Base-by-base conservation (phyloP, 1,284 basidiomycete species). In the Apiotrichum gamsii region DNA sequence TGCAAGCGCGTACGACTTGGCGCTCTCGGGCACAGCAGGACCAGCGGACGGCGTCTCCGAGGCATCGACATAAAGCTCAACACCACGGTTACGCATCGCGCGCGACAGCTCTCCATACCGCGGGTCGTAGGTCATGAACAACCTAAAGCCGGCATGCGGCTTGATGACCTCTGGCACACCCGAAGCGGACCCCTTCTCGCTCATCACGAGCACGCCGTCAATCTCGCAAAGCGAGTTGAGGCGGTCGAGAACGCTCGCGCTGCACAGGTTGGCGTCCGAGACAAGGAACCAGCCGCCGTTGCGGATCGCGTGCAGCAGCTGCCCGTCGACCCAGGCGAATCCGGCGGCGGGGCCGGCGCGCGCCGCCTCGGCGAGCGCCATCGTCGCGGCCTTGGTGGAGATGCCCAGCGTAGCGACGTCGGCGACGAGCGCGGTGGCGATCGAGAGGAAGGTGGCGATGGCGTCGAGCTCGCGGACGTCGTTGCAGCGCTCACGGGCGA, bases 51-150 rank as follows among this genome's bases (percentile, higher is more conserved):
- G 45, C 6, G 25, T 28, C 25, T 28, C 25, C 1, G 50, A 36
- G 5, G 50, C 47, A 19, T 58, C 58, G 18, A 67, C 54, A 29
- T 49, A 79, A 30, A 98, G 79, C 70, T 99, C 95, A 34, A 97
- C 78, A 29, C 94, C 95, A 57, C 95, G 83, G 69, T 99, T 99
- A 33, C 95, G 83, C 95, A 99, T 99, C 1, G 95, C 95, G 31
- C 95, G 80, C 8, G 94, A 97, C 10, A 99, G 76, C 72, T 99
- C 95, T 39, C 95, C 96, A 57, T 86, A 80, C 51, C 83, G 82
- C 18, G 90, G 85, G 64, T 99, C 89, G 48, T 95, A 82, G 5
- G 84, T 82, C 90, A 99, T 95, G 72, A 98, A 87, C 9, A 99
- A 76, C 28, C 93, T 80, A 75, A 99, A 99, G 60, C 85, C 76